Conservation (phyloP, 2,329 filamentous ascomycete genomes). For the Arachnomyces sp. region DNA sequence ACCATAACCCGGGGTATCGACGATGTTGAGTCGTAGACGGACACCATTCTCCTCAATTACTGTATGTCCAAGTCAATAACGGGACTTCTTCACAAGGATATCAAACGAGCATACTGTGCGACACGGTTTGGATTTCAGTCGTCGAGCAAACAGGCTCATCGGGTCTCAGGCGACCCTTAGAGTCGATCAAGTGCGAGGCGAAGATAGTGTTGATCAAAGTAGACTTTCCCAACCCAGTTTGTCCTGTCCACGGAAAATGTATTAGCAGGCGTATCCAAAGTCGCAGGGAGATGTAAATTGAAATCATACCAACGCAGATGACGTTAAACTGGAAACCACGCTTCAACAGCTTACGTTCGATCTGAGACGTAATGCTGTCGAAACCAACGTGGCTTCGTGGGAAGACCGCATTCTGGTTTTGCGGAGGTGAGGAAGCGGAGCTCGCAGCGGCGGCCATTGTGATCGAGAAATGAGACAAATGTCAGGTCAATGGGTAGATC, state of each 20-base stretch:
- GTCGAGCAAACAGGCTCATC: slow-evolving; percentile 91
- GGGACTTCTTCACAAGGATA: not conserved
- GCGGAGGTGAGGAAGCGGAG: slow-evolving; percentile 24
- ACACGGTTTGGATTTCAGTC: slow-evolving; percentile 96
- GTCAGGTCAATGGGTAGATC: slow-evolving; percentile 7
- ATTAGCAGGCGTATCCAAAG: not conserved
- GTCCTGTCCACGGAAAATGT: slow-evolving; percentile 51
- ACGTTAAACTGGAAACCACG: slow-evolving; percentile 99
- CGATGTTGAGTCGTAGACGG: slow-evolving; percentile 93
- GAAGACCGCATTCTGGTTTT: slow-evolving; percentile 52
- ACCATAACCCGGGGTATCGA: slow-evolving; percentile 96
- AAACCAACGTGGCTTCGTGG: slow-evolving; percentile 99
- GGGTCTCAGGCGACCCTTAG: slow-evolving; percentile 87
- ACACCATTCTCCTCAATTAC: slow-evolving; percentile 99
- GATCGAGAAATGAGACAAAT: slow-evolving; percentile 11
- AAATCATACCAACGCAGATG: slow-evolving; percentile 88
- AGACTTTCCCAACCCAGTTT: slow-evolving; percentile 97
- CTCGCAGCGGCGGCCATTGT: slow-evolving; percentile 9
- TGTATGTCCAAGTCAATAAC: slow-evolving; percentile 16
- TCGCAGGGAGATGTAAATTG: slow-evolving; percentile 1
- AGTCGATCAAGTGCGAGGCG: slow-evolving; percentile 97
- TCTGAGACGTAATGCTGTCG: slow-evolving; percentile 99
- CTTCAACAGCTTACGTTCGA: slow-evolving; percentile 99
- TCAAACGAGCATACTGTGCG: slow-evolving; percentile 56
- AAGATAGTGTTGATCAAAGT: slow-evolving; percentile 99